Percentiles rank a stretch among this genome's conserved stretches.
Conservation (phyloP, 768 basidiomycete species). For the Termitomyces sp. region DNA sequence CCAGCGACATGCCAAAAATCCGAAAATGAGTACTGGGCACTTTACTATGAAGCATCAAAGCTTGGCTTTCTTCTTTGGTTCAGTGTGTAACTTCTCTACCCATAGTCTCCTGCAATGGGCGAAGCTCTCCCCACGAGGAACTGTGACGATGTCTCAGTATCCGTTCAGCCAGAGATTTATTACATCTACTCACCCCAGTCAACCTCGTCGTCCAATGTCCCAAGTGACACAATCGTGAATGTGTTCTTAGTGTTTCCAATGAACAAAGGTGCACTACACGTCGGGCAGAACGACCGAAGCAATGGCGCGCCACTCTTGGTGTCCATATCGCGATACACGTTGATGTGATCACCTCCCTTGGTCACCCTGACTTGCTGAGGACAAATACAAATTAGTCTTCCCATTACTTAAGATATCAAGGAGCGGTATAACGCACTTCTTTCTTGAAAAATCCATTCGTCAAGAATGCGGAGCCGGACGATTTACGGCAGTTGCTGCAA, state of each 20-base stretch:
- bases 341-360: conserved; percentile 18
- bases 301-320: conserved; percentile 20
- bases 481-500: conserved; percentile 22
- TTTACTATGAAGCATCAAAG: background rate
- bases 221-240: conserved; percentile 21
- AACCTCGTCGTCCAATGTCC: conserved; percentile 25
- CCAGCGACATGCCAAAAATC: background rate
- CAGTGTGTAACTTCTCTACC: conserved; percentile 19
- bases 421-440: conserved; percentile 13
- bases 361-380: conserved; percentile 18
- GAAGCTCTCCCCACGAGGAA: conserved; percentile 24
- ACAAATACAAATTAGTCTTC: background rate
- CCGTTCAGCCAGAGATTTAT: background rate
- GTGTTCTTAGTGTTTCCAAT: conserved; percentile 13
- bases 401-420: background rate
- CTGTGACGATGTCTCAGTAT: conserved; percentile 8
- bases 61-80: conserved; percentile 10
- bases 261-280: conserved; percentile 22
- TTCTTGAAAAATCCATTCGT: conserved; percentile 20
- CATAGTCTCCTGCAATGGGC: conserved; percentile 18
- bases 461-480: conserved; percentile 21
- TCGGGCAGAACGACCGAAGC: conserved; percentile 22
- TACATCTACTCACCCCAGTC: conserved; percentile 25
- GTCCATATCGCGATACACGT: conserved; percentile 17
- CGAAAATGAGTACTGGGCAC: background rate